Base-by-base conservation (phyloP, 192 early-diverging fungal genomes). In the Coemansia sp. region DNA sequence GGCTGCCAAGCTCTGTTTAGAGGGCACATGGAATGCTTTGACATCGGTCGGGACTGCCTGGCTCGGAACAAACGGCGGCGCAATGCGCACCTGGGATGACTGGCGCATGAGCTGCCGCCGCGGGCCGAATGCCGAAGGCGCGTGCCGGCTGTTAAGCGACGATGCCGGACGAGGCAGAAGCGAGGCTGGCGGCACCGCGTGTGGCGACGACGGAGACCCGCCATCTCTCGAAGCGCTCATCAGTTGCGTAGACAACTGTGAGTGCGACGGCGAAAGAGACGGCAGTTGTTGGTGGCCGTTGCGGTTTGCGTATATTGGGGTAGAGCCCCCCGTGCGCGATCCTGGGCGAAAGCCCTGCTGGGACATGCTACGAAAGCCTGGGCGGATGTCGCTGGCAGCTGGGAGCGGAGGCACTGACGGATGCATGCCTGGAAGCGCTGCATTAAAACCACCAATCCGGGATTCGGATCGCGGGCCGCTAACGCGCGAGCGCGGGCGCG, bases 401-500 rank as follows among this genome's bases (percentile, higher is more conserved):
- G 65, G 56, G 10, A 65, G 50, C 29, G 67, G 69, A 21, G 69
- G 62, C 18, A 65, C 24, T 7, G 64, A 47, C 38, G 66, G 65
- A n/a, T 18, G 57, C 2, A 14, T 16, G 10, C 49, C 56, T 21
- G 51, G 11, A 5, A 29, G 50, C n/a, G 51, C 28, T 10, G 56
- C 23, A 25, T 33, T 25, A n/a, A 45, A 33, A 8, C 48, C 51
- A 3, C 51, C 69, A 4, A 65, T 23, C 19, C 74, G 74, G 48
- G 64, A 64, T 18, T 77, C 74, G 3, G 57, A 27, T 29, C 74
- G 68, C 22, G 49, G 33, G 10, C 63, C 59, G 18, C 52, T 50
- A 6, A 71, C 21, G n/a, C 74, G 74, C n/a, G 76, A 79, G 6
- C 66, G 69, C 12, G 76, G 76, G 5, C 76, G 61, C 5, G 29